Evolutionary conservation across 768 basidiomycete genomes (phyloP).

Genomic region (Lactarius sanguifluus): DNA sequence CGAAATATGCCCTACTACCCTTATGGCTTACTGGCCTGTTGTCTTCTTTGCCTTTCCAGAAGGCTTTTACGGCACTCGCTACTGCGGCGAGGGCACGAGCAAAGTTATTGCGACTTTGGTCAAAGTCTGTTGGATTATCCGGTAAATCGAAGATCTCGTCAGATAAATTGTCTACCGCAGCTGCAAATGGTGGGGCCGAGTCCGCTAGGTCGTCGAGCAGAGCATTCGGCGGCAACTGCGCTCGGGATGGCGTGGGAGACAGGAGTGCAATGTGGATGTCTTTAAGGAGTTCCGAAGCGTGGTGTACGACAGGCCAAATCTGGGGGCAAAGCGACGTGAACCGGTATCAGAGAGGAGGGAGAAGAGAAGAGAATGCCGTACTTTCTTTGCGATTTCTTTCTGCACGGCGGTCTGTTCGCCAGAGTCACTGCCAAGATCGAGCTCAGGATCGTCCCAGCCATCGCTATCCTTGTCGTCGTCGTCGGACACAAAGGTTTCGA

Average conservation of each 20-base stretch:
- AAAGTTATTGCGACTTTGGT: conserved; percentile 21
- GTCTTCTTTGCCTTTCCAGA: conserved; percentile 25
- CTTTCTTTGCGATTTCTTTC: conserved; percentile 23
- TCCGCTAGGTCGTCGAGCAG: conserved; percentile 24
- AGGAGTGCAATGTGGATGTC: conserved; percentile 14
- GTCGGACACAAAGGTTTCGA: conserved; percentile 2
- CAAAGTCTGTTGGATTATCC: conserved; percentile 5
- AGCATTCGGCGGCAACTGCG: conserved; percentile 4
- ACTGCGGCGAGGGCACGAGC: conserved; percentile 17
- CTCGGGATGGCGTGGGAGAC: not conserved
- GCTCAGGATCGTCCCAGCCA: conserved; percentile 27
- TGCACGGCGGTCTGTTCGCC: conserved; percentile 16
- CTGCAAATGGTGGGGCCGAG: conserved; percentile 23
- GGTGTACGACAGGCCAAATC: conserved; percentile 16
- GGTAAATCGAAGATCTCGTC: conserved; percentile 19
- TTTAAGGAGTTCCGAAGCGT: conserved; percentile 17
- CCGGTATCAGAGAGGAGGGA: not conserved
- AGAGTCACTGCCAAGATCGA: conserved; percentile 6
- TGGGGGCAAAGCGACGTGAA: not conserved
- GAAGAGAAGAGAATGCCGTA: conserved; percentile 9
- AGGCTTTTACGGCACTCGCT: conserved; percentile 17
- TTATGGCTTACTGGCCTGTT: not conserved
- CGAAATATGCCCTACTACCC: conserved; percentile 22
- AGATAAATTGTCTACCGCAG: conserved; percentile 24
- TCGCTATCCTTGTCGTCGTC: conserved; percentile 10